A percentile compares a stretch with the other conserved stretches of the same genome.
Evolutionary conservation across 108 stramenopile species (phyloP).

Genomic region (Fragilariopsis cylindrus): DNA sequence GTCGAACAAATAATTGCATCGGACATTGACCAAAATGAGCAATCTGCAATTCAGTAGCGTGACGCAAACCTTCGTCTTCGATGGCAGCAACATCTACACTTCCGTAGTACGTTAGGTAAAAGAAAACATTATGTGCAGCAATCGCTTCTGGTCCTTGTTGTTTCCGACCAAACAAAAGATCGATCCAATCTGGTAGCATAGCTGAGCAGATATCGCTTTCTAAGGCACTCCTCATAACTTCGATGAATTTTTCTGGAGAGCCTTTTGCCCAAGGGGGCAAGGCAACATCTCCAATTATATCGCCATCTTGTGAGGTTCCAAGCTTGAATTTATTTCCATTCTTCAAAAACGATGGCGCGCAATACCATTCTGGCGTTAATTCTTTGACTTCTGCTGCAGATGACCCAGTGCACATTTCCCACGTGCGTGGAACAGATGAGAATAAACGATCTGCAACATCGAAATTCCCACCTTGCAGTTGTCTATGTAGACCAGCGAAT

Average conservation of each 20-base stretch:
- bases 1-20: constrained; percentile 78
- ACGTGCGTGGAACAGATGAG: constrained; percentile 89
- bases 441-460: constrained; percentile 99
- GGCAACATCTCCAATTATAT: constrained; percentile 89
- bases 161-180: constrained; percentile 94
- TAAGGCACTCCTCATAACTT: constrained; percentile 84
- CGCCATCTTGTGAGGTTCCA: constrained; percentile 94
- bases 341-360: constrained; percentile 87
- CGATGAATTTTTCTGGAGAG: constrained; percentile 88
- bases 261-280: constrained; percentile 98
- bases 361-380: constrained; percentile 95
- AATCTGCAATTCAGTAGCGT: constrained; percentile 95
- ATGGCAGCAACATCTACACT: constrained; percentile 94
- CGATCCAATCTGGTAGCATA: constrained; percentile 97
- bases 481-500: constrained; percentile 87
- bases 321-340: constrained; percentile 91
- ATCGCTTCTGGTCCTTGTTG: constrained; percentile 95
- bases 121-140: constrained; percentile 95
- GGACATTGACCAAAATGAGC: constrained; percentile 98
- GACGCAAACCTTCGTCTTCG: constrained; percentile 86
- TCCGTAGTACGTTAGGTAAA: constrained; percentile 98
- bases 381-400: constrained; percentile 94
- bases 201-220: constrained; percentile 88
- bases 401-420: constrained; percentile 90
- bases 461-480: constrained; percentile 95